Evolutionary conservation across 257 asterid genomes (phyloP).

Genomic region (Apocynum venetum): DNA sequence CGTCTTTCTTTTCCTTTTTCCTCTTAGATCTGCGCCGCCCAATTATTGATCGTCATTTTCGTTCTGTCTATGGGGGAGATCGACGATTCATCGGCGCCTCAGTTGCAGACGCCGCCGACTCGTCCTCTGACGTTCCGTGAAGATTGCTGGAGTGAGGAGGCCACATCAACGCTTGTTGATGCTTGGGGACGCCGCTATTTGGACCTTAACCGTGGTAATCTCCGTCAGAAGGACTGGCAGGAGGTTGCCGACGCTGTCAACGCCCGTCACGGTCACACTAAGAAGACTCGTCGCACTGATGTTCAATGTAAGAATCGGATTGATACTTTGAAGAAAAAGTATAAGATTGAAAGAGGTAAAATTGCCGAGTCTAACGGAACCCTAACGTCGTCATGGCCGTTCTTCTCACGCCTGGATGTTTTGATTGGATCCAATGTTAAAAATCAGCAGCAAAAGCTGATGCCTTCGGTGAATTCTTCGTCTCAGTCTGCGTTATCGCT

Average conservation of each 20-base stretch:
- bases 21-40: background rate
- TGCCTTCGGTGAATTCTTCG: constrained; percentile 14
- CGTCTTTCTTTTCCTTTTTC: background rate
- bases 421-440: constrained; percentile 45
- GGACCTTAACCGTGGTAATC: constrained; percentile 72
- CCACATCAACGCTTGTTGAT: constrained; percentile 68
- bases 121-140: constrained; percentile 63
- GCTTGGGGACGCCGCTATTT: constrained; percentile 76
- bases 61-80: constrained; percentile 44
- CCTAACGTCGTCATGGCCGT: constrained; percentile 60
- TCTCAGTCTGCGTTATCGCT: constrained; percentile 5
- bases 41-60: background rate
- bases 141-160: constrained; percentile 90
- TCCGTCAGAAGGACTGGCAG: constrained; percentile 87
- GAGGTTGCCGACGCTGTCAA: constrained; percentile 77
- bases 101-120: constrained; percentile 39
- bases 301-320: constrained; percentile 90
- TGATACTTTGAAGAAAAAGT: constrained; percentile 90
- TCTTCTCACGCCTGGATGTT: constrained; percentile 43
- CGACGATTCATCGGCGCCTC: constrained; percentile 32
- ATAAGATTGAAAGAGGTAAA: constrained; percentile 68
- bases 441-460: constrained; percentile 26
- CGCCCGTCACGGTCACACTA: constrained; percentile 55
- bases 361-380: constrained; percentile 44
- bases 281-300: constrained; percentile 63